phyloP scores from a whole-genome alignment of 768 basidiomycete species.

The Coprinopsis marcescibilis region DNA sequence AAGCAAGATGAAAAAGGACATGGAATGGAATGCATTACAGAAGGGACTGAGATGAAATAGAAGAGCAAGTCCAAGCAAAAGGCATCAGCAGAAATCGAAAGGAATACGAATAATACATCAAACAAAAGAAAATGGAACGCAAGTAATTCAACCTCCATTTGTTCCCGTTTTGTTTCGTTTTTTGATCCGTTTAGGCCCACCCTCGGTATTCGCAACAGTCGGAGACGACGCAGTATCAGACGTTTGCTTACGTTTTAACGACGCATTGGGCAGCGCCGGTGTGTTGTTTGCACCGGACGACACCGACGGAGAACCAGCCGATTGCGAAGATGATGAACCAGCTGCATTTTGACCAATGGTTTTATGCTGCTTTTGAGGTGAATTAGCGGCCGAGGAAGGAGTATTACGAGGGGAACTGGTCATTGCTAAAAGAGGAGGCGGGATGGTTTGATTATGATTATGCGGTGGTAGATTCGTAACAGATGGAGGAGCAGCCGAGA shows the following conservation, averaged over 20 bases:
- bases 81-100: too few relatives aligned
- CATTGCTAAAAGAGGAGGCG: conserved; percentile 20
- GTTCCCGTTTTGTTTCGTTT: conserved; percentile 49
- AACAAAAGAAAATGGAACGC: too few relatives aligned
- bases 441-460: conserved; percentile 30
- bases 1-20: too few relatives aligned
- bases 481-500: conserved; percentile 23
- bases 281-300: conserved; percentile 32
- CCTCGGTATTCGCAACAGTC: conserved; percentile 38
- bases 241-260: conserved; percentile 52
- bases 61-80: too few relatives aligned
- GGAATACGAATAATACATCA: too few relatives aligned
- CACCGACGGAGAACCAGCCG: conserved; percentile 28
- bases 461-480: conserved; percentile 29
- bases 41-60: too few relatives aligned
- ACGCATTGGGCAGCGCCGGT: conserved; percentile 40
- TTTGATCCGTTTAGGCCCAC: conserved; percentile 50
- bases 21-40: too few relatives aligned
- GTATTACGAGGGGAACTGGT: conserved; percentile 45
- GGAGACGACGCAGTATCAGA: conserved; percentile 39
- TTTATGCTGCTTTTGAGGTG: conserved; percentile 62
- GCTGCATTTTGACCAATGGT: conserved; percentile 32
- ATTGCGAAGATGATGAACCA: conserved; percentile 23
- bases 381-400: conserved; percentile 44
- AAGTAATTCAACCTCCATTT: too few relatives aligned